These are phyloP conservation scores for Suhomyces bolitotheri DNA, from an alignment of 1,139 yeast species.

Conservation along the genomic window DNA sequence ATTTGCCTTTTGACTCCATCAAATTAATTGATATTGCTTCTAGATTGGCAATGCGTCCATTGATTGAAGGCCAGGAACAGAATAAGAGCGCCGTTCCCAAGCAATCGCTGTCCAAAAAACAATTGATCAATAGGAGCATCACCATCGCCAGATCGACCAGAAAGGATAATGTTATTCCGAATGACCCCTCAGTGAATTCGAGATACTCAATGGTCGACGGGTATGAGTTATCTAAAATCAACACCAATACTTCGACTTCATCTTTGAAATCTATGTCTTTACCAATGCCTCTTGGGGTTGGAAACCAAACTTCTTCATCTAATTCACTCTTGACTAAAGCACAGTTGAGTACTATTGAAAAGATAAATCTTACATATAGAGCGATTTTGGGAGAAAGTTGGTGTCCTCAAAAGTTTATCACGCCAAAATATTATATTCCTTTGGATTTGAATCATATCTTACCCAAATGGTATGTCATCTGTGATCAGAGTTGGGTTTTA, in stretches of 20 bases:
- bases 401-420: slow-evolving; percentile 37
- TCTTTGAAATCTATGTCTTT: slow-evolving; percentile 41
- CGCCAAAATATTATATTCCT: slow-evolving; percentile 29
- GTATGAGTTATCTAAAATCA: slow-evolving; percentile 49
- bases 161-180: slow-evolving; percentile 22
- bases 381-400: slow-evolving; percentile 53
- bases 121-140: slow-evolving; percentile 50
- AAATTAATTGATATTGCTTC: slow-evolving; percentile 63
- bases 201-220: slow-evolving; percentile 53
- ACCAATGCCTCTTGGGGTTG: slow-evolving; percentile 46
- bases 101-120: slow-evolving; percentile 20
- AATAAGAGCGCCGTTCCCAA: slow-evolving; percentile 13
- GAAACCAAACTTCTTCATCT: slow-evolving; percentile 43
- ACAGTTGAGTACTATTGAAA: slow-evolving; percentile 47
- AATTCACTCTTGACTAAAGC: slow-evolving; percentile 37
- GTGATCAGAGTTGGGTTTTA: slow-evolving; percentile 50
- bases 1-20: slow-evolving; percentile 65
- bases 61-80: slow-evolving; percentile 26
- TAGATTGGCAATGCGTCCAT: slow-evolving; percentile 43
- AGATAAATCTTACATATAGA: slow-evolving; percentile 49
- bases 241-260: slow-evolving; percentile 44
- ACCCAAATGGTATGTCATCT: slow-evolving; percentile 40
- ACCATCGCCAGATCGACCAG: slow-evolving; percentile 32
- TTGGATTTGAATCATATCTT: slow-evolving; percentile 30
- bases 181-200: slow-evolving; percentile 26